A percentile compares a stretch with the other conserved stretches of the same genome.
Conservation (phyloP, 108 stramenopile species). For the Discostella pseudostelligera region DNA sequence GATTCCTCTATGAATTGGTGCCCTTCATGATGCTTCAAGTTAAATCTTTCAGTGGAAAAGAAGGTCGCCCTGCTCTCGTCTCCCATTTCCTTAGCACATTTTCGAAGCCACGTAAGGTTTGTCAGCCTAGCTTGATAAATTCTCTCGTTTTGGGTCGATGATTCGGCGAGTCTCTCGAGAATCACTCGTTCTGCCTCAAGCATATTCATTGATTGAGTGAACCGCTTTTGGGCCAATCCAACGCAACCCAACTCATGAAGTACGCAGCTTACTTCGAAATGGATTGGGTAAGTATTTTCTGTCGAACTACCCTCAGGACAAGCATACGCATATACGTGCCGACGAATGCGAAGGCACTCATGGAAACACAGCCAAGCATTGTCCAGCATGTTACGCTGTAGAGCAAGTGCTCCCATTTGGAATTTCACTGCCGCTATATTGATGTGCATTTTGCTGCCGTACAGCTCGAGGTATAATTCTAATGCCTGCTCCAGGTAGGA, state of each 20-base stretch:
- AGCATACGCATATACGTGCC: slow-evolving; percentile 65
- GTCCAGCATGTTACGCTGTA: slow-evolving; percentile 54
- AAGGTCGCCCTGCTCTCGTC: slow-evolving; percentile 35
- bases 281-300: slow-evolving; percentile 50
- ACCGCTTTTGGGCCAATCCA: slow-evolving; percentile 49
- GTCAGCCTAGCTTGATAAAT: slow-evolving; percentile 56
- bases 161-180: slow-evolving; percentile 48
- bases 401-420: slow-evolving; percentile 66
- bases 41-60: slow-evolving; percentile 34
- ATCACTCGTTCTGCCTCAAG: slow-evolving; percentile 46
- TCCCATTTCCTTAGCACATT: slow-evolving; percentile 59
- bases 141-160: slow-evolving; percentile 38
- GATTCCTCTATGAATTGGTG: neutral
- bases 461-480: slow-evolving; percentile 62
- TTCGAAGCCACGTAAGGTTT: slow-evolving; percentile 64
- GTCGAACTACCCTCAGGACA: slow-evolving; percentile 19
- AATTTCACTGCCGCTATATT: slow-evolving; percentile 71
- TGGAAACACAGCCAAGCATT: slow-evolving; percentile 49
- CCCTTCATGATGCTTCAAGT: slow-evolving; percentile 30
- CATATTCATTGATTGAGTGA: slow-evolving; percentile 42
- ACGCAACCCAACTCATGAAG: slow-evolving; percentile 63
- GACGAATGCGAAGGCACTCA: slow-evolving; percentile 45
- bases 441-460: slow-evolving; percentile 56
- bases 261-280: slow-evolving; percentile 63
- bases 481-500: slow-evolving; percentile 52